Conservation (phyloP, 805 yeast genomes). For the Pichia pseudocactophila region DNA sequence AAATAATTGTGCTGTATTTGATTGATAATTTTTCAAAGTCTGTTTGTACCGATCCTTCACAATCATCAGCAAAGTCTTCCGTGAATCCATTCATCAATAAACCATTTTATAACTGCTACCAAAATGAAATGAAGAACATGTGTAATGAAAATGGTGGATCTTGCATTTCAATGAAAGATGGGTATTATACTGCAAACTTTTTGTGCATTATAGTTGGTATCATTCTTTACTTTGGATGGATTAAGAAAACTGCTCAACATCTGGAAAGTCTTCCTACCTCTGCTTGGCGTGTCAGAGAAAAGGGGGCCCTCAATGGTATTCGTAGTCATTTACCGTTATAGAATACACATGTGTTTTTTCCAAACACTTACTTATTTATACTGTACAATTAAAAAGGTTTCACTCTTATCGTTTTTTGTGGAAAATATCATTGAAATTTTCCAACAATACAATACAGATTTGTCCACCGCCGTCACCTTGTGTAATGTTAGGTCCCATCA, state of each 20-base stretch:
- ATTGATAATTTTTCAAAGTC: conserved; percentile 73
- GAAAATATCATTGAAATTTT: conserved; percentile 23
- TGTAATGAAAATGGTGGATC: conserved; percentile 51
- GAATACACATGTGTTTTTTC: neutral
- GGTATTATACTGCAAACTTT: conserved; percentile 72
- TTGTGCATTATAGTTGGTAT: conserved; percentile 65
- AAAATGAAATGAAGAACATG: conserved; percentile 30
- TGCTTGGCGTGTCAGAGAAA: conserved; percentile 58
- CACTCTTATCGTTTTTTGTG: too few species aligned
- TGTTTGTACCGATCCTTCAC: conserved; percentile 36
- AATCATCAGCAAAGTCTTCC: conserved; percentile 1
- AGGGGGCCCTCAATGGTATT: conserved; percentile 5
- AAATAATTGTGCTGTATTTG: conserved; percentile 64
- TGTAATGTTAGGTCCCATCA: conserved; percentile 30
- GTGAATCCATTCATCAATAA: conserved; percentile 20
- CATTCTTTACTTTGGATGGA: conserved; percentile 53
- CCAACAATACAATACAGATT: conserved; percentile 23
- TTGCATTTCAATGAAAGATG: conserved; percentile 55
- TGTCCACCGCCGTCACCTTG: conserved; percentile 28
- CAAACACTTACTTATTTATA: neutral
- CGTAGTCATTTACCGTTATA: conserved; percentile 10
- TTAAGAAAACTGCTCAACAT: conserved; percentile 48
- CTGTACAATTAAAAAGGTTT: too few species aligned
- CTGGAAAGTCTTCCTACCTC: conserved; percentile 66
- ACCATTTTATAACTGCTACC: conserved; percentile 25